Percentiles rank a stretch among this genome's conserved stretches.
Evolutionary conservation across 2,329 filamentous ascomycete genomes (phyloP).

Genomic region (Arachnopeziza araneosa): DNA sequence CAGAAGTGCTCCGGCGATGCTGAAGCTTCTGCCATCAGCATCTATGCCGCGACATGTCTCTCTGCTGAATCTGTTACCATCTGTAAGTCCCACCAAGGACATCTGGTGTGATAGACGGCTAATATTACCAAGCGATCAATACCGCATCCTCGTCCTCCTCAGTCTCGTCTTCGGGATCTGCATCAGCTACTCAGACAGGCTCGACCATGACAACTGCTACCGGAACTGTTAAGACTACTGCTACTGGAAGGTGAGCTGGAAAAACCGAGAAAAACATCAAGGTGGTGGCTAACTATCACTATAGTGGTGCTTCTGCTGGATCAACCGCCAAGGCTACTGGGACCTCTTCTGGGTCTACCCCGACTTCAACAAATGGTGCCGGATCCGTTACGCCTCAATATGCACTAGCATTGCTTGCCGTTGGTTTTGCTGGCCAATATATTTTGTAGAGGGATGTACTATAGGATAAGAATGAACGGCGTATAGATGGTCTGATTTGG

Average conservation of each 20-base stretch:
- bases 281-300: not conserved
- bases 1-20: conserved; percentile 12
- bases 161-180: conserved; percentile 12
- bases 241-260: conserved; percentile 3
- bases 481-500: not conserved
- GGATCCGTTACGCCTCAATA: conserved; percentile 8
- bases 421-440: conserved; percentile 9
- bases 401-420: conserved; percentile 6
- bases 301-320: not conserved
- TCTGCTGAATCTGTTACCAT: conserved; percentile 14
- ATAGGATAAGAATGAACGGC: not conserved
- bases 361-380: conserved; percentile 4
- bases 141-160: conserved; percentile 9
- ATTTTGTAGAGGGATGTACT: not conserved
- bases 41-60: conserved; percentile 18
- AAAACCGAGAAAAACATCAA: too few species aligned
- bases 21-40: conserved; percentile 13
- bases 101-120: not conserved
- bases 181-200: conserved; percentile 11
- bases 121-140: conserved; percentile 10
- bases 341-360: conserved; percentile 3
- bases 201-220: conserved; percentile 3
- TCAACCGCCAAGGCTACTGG: conserved; percentile 9
- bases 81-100: conserved; percentile 8
- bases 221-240: conserved; percentile 11